phyloP scores from a whole-genome alignment of 2,329 filamentous ascomycete genomes.

The Colletotrichum cordylinicola region DNA sequence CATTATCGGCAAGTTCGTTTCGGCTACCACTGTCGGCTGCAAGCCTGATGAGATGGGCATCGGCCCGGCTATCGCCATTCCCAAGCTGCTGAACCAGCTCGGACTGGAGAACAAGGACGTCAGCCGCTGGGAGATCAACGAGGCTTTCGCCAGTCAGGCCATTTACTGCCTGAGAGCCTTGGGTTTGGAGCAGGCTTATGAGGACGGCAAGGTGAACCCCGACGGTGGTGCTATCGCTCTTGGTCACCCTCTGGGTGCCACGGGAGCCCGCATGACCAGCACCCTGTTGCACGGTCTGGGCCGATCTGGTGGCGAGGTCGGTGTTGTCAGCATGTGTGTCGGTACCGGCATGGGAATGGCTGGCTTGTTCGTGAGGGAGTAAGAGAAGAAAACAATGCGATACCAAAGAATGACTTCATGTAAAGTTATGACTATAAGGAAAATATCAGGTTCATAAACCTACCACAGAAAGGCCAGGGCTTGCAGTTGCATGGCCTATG shows the following conservation, averaged over 20 bases:
- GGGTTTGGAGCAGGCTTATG: conserved; percentile 67
- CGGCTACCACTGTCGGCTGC: conserved; percentile 77
- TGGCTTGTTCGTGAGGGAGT: conserved; percentile 70
- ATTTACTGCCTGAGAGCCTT: conserved; percentile 75
- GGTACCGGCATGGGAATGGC: conserved; percentile 84
- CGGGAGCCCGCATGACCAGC: conserved; percentile 80
- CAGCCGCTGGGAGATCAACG: conserved; percentile 91
- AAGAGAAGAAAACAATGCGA: conserved; percentile 24
- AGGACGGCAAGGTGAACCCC: conserved; percentile 79
- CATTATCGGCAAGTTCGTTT: conserved; percentile 86
- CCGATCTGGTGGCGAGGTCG: conserved; percentile 72
- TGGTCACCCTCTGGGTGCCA: conserved; percentile 89
- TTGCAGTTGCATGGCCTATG: neutral
- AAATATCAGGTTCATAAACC: neutral
- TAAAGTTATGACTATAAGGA: neutral
- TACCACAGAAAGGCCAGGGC: neutral
- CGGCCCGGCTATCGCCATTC: conserved; percentile 86
- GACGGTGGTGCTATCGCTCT: conserved; percentile 95
- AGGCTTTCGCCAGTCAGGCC: conserved; percentile 74
- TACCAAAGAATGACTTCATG: neutral
- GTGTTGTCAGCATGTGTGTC: conserved; percentile 91
- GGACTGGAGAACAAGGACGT: conserved; percentile 74
- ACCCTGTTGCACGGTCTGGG: conserved; percentile 72
- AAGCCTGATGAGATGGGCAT: conserved; percentile 93
- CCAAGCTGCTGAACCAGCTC: conserved; percentile 74